Evolutionary conservation across 1,284 basidiomycete species (phyloP).

Genomic region (Thelephora terrestris): DNA sequence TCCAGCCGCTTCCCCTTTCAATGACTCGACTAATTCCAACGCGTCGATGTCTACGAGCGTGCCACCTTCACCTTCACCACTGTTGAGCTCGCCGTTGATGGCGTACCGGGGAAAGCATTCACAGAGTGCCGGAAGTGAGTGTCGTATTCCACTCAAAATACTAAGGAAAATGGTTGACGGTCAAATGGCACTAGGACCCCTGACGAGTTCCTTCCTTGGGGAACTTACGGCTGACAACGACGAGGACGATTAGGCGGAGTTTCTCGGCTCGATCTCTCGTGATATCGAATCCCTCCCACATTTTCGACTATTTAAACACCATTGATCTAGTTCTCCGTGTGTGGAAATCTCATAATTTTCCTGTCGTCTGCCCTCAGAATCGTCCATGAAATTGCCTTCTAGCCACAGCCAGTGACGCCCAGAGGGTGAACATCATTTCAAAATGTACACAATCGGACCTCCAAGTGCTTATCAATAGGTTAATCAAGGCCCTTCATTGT

Average conservation of each 20-base stretch:
- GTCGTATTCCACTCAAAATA: not conserved
- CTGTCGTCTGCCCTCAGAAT: too few species aligned
- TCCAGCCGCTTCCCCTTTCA: slow-evolving; percentile 7
- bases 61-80: slow-evolving; percentile 12
- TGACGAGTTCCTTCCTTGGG: not conserved
- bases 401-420: too few species aligned
- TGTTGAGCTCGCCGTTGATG: slow-evolving; percentile 15
- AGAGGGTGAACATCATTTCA: too few species aligned
- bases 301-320: too few species aligned
- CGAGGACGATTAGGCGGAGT: not conserved
- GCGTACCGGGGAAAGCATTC: slow-evolving; percentile 19
- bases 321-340: too few species aligned
- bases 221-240: not conserved
- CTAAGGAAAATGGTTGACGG: not conserved
- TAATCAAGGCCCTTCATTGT: too few species aligned
- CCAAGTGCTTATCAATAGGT: too few species aligned
- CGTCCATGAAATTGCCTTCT: too few species aligned
- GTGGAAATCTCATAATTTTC: too few species aligned
- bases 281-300: too few species aligned
- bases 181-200: not conserved
- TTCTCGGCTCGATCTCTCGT: too few species aligned
- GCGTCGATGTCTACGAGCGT: slow-evolving; percentile 10
- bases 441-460: too few species aligned
- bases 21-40: slow-evolving; percentile 10
- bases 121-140: slow-evolving; percentile 17